Conservation (phyloP, 2,329 filamentous ascomycete species). For the Blumeria hordei region DNA sequence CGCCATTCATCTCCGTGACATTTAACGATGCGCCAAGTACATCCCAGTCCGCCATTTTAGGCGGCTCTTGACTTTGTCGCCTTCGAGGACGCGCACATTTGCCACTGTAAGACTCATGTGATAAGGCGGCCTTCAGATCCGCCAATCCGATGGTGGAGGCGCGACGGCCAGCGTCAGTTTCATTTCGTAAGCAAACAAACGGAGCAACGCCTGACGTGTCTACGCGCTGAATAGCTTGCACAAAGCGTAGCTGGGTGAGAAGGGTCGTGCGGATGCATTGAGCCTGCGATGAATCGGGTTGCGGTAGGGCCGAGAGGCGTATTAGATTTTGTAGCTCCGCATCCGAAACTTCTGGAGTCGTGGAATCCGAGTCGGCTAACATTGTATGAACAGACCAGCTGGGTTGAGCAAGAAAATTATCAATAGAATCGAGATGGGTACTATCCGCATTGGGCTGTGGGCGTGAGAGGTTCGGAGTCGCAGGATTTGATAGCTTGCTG, state of each 20-base stretch:
- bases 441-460: no score
- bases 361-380: slow-evolving; percentile 4
- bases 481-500: no score
- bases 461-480: no score
- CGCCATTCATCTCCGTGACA: background rate
- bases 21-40: background rate
- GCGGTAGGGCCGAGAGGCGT: slow-evolving; percentile 67
- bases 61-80: background rate
- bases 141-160: slow-evolving; percentile 35
- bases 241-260: slow-evolving; percentile 67
- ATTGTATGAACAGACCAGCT: slow-evolving; percentile 53
- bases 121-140: slow-evolving; percentile 24
- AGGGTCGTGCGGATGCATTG: slow-evolving; percentile 39
- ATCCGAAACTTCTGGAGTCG: slow-evolving; percentile 20
- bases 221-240: slow-evolving; percentile 61
- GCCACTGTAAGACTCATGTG: slow-evolving; percentile 35
- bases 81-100: slow-evolving; percentile 12
- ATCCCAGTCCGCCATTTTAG: background rate
- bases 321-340: slow-evolving; percentile 61
- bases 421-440: background rate
- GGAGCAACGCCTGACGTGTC: slow-evolving; percentile 51
- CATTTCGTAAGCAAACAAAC: slow-evolving; percentile 58
- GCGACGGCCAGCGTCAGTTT: slow-evolving; percentile 30
- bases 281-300: slow-evolving; percentile 40
- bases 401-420: slow-evolving; percentile 38